Evolutionary conservation across 768 basidiomycete species (phyloP), one percentile per base, ranked within the genome.

Genomic region (Hemileccinum impolitum): DNA sequence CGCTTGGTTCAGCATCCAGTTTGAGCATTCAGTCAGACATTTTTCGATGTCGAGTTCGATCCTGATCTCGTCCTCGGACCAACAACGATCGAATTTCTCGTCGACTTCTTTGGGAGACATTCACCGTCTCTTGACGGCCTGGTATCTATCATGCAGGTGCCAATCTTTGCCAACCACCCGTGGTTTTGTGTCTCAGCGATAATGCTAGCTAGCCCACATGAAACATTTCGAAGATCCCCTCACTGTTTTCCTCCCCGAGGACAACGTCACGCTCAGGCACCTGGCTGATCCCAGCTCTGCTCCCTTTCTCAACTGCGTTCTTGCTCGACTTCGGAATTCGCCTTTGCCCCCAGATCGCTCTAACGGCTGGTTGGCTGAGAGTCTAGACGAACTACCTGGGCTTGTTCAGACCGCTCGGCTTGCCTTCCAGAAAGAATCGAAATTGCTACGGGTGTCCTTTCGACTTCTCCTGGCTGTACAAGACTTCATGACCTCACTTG

Each of bases 151-250:
- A 61, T 91, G 6, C 87, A 89, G 70, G 85, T 85, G 50, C 48
- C 67, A 38, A 25, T 28, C n/a, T 14, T 45, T 17, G 3, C 39
- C 31, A 3, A 34, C 12, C n/a, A 10, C 15, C 30, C 1, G 11
- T 2, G 6, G 4, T 15, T 31, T 18, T 18, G 3, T 30, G 37
- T 42, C 47, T 53, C 28, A 45, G 15, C 9, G 38, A 13, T 42
- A 37, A 13, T 53, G 17, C 12, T 21, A 90, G 85, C 68, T 90
- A 3, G 72, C 73, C 0, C 72, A 88, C 59, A 64, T 90, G 63
- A 85, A 85, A 52, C 88, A 91, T 62, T 88, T 87, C 54, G 74
- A 75, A 23, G 79, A 87, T 21, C 81, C 83, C 0, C 63, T 87
- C 13, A 72, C 77, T 3, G 42, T 75, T 8, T 38, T 66, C 47